phyloP scores from a whole-genome alignment of 1,139 yeast species.

The Geotrichum reessii region DNA sequence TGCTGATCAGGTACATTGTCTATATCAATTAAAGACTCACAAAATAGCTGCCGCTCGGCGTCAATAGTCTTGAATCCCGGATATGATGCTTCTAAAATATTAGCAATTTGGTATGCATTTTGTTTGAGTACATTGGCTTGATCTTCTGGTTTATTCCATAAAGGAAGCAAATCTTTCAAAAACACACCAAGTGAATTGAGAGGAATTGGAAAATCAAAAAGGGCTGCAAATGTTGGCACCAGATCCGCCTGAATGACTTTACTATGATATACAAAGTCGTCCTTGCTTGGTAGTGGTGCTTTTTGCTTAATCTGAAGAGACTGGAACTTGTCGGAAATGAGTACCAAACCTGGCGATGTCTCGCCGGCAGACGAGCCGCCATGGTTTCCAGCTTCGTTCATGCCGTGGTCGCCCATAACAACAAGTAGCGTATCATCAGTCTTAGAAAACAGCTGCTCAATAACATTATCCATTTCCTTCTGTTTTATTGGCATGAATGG shows the following conservation, averaged over 20 bases:
- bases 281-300: conserved; percentile 42
- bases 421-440: conserved; percentile 61
- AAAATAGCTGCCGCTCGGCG: conserved; percentile 19
- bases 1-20: conserved; percentile 26
- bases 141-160: conserved; percentile 41
- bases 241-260: conserved; percentile 74
- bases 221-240: conserved; percentile 74
- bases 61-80: conserved; percentile 18
- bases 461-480: conserved; percentile 71
- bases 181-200: conserved; percentile 76
- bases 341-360: conserved; percentile 74
- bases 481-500: conserved; percentile 77
- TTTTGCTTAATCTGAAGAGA: conserved; percentile 18
- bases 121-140: conserved; percentile 46
- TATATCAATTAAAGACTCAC: conserved; percentile 21
- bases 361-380: conserved; percentile 94
- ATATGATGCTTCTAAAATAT: conserved; percentile 23
- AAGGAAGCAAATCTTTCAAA: conserved; percentile 49
- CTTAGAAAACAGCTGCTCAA: conserved; percentile 48
- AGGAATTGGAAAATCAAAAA: conserved; percentile 79
- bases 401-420: conserved; percentile 91
- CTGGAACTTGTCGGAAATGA: conserved; percentile 58
- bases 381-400: conserved; percentile 85
- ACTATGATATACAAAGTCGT: conserved; percentile 48
- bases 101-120: conserved; percentile 56